phyloP scores from a whole-genome alignment of 148 eudicot species.

The Fagopyrum tataricum region DNA sequence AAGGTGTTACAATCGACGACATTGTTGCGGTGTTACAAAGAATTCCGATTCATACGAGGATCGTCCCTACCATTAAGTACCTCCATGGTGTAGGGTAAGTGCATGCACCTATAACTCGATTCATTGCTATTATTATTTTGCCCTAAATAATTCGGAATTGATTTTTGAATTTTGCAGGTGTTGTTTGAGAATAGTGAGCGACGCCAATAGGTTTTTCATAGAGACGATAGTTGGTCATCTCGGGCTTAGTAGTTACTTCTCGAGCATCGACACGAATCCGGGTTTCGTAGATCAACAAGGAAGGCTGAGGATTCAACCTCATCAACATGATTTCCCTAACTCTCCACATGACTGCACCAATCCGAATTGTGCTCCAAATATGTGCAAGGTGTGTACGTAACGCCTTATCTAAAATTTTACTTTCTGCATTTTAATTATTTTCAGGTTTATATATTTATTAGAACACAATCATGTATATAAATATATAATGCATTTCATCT shows the following conservation, averaged over 20 bases:
- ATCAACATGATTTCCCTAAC: constrained; percentile 40
- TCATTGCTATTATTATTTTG: too few relatives aligned
- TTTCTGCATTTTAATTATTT: too few relatives aligned
- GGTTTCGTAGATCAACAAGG: constrained; percentile 54
- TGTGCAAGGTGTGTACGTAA: constrained; percentile 78
- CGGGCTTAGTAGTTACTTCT: constrained; percentile 48
- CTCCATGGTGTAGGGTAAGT: constrained; percentile 73
- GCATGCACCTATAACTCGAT: background rate
- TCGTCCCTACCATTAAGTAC: constrained; percentile 52
- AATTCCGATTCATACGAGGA: constrained; percentile 59
- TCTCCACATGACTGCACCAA: constrained; percentile 53
- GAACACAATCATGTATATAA: too few relatives aligned
- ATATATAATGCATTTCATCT: too few relatives aligned
- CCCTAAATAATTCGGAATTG: background rate
- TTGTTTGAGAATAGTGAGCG: constrained; percentile 79
- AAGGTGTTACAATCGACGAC: constrained; percentile 56
- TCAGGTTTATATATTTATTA: too few relatives aligned
- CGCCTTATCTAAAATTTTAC: too few relatives aligned
- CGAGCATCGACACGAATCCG: constrained; percentile 68
- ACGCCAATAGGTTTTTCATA: constrained; percentile 71
- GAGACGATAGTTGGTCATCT: constrained; percentile 71
- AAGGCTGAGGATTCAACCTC: constrained; percentile 57
- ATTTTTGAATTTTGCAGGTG: constrained; percentile 30
- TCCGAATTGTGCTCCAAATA: constrained; percentile 76
- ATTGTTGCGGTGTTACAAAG: constrained; percentile 44